Evolutionary conservation across 2,329 filamentous ascomycete species (phyloP), one percentile per base, ranked within the genome.

Genomic region (Fusarium nurragi): DNA sequence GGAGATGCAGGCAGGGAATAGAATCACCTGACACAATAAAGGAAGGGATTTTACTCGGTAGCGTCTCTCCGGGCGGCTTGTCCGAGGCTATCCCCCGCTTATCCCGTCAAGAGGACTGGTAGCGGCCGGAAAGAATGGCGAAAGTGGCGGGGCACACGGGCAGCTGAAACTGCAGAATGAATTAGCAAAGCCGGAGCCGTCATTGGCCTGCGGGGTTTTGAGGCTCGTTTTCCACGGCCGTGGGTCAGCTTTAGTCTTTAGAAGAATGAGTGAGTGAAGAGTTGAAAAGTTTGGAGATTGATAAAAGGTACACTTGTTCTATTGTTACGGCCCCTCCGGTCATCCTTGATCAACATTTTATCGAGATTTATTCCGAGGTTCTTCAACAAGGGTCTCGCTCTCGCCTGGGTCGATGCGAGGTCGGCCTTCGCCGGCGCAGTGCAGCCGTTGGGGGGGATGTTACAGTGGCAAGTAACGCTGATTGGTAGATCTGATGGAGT

Each of bases 101-200:
- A 25, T 46, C 54, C 62, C 62, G 53, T 40, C 36, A n/a, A 30
- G 41, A 47, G 45, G 30, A 34, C 49, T 52, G n/a, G n/a, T 49
- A 61, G 41, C 47, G 49, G 63, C 49, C 50, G 59, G 55, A 39
- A 54, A 46, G 49, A 66, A 65, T 18, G 43, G 39, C 41, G 45
- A 41, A 48, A 38, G 21, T 26, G 23, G 19, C 22, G 14, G 25
- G 22, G 40, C 59, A 62, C 50, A 34, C 32, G 32, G 32, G 32
- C 32, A 34, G 32, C 32, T 34, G 32, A 55, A 55, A 40, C 41
- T 36, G 50, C 41, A 51, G 39, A 25, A 50, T 41, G 41, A 41
- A 74, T 75, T 75, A 53, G 66, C 55, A 75, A 75, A 69, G 48
- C 49, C 37, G 49, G 57, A n/a, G 53, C 51, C 45, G 39, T 70